These are phyloP conservation scores for Colletotrichum zoysiae DNA, from an alignment of 2,329 filamentous ascomycete species.

Conservation along the genomic window DNA sequence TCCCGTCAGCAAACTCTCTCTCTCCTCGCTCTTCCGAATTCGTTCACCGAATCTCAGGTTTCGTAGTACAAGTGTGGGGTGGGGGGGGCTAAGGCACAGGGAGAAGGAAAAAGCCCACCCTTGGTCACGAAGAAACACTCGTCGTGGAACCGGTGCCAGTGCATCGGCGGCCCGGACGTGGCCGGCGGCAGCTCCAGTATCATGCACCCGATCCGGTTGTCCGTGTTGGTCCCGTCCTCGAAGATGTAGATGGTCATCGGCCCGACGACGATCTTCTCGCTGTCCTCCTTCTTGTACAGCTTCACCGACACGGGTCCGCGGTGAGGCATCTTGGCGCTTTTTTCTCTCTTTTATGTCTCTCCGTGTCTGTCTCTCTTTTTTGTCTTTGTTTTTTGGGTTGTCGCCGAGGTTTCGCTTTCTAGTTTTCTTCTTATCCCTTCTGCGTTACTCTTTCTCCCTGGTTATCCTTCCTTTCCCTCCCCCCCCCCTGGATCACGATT, in stretches of 20 bases:
- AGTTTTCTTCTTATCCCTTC: too few relatives aligned
- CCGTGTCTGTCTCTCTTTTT: too few relatives aligned
- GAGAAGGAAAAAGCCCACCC: slow-evolving; percentile 40
- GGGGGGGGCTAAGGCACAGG: too few relatives aligned
- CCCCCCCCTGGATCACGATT: not conserved
- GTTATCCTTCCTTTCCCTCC: not conserved
- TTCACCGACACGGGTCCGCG: slow-evolving; percentile 50
- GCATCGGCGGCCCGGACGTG: slow-evolving; percentile 52
- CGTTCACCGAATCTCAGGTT: not conserved
- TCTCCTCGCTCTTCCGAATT: too few relatives aligned
- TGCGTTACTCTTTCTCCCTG: not conserved
- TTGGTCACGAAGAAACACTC: slow-evolving; percentile 54
- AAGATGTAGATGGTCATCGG: slow-evolving; percentile 52
- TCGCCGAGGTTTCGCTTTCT: not conserved
- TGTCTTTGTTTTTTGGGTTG: not conserved
- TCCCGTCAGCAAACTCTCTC: not conserved
- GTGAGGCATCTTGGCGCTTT: slow-evolving; percentile 46
- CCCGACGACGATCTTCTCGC: slow-evolving; percentile 49
- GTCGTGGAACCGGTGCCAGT: slow-evolving; percentile 55
- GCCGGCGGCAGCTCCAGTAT: slow-evolving; percentile 50
- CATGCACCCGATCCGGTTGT: slow-evolving; percentile 51
- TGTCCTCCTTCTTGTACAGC: slow-evolving; percentile 48
- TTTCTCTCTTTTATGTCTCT: too few relatives aligned
- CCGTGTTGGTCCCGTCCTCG: slow-evolving; percentile 52
- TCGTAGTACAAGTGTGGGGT: too few relatives aligned